Percentiles rank a stretch among this genome's conserved stretches.
Conservation (phyloP, 1,284 basidiomycete species). For the Ganoderma boninense region DNA sequence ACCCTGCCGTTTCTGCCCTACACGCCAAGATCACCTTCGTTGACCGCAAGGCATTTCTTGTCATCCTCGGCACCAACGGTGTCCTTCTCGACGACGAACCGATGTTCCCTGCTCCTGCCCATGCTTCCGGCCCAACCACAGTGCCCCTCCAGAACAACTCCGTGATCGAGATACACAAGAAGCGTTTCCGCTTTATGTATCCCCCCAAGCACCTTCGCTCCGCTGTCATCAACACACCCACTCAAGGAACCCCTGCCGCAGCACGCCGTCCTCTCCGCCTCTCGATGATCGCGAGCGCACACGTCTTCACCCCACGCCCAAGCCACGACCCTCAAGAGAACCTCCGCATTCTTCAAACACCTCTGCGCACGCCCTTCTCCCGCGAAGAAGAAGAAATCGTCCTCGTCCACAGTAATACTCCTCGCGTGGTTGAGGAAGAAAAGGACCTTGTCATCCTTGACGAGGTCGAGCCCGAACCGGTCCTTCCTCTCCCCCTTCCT, state of each 20-base stretch:
- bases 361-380: conserved; percentile 52
- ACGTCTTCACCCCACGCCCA: conserved; percentile 74
- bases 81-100: conserved; percentile 67
- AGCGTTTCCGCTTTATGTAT: conserved; percentile 73
- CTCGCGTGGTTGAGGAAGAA: conserved; percentile 73
- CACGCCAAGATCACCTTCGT: conserved; percentile 73
- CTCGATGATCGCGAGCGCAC: conserved; percentile 76
- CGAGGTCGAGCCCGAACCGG: conserved; percentile 49
- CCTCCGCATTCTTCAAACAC: conserved; percentile 65
- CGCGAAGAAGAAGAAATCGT: conserved; percentile 55
- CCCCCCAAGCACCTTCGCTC: conserved; percentile 76
- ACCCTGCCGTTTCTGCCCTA: conserved; percentile 63
- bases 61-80: conserved; percentile 65
- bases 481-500: conserved; percentile 32
- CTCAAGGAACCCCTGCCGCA: conserved; percentile 27
- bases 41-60: conserved; percentile 72
- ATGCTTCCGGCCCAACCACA: conserved; percentile 51
- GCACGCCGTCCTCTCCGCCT: conserved; percentile 60
- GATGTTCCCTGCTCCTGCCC: conserved; percentile 56
- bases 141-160: conserved; percentile 71
- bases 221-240: conserved; percentile 59
- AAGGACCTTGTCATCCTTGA: conserved; percentile 77
- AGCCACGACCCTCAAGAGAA: conserved; percentile 67
- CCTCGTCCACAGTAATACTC: conserved; percentile 71
- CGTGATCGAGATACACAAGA: conserved; percentile 70